Percentiles rank a stretch among this genome's conserved stretches.
Evolutionary conservation across 2,329 filamentous ascomycete species (phyloP).

Genomic region (Hypocrella siamensis): DNA sequence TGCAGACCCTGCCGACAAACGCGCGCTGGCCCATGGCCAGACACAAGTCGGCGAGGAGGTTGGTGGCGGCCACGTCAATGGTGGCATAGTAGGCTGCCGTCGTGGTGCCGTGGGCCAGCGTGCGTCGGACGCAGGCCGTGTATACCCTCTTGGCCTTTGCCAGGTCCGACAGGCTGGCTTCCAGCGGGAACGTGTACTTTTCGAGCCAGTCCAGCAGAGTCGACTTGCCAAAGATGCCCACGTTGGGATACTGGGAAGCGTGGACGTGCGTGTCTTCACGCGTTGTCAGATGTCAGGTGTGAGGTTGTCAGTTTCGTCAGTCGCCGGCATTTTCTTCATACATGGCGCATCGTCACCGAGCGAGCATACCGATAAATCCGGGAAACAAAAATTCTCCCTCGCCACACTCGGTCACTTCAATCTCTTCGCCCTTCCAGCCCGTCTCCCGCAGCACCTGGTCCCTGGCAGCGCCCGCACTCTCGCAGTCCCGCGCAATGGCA

Average conservation of each 20-base stretch:
- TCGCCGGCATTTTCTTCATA: not conserved
- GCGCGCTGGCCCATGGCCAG: conserved; percentile 69
- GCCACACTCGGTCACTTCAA: conserved; percentile 18
- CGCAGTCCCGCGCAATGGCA: conserved; percentile 24
- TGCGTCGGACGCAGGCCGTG: conserved; percentile 59
- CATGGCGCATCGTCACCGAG: not conserved
- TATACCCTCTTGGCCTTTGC: conserved; percentile 57
- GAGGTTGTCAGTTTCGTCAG: too few species aligned
- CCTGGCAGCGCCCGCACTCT: conserved; percentile 13
- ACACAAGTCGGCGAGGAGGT: conserved; percentile 75
- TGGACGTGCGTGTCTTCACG: conserved; percentile 87
- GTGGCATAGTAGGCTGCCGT: conserved; percentile 93
- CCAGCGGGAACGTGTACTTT: conserved; percentile 88
- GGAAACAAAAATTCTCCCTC: conserved; percentile 65
- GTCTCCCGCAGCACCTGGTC: conserved; percentile 22
- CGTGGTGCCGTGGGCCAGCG: conserved; percentile 80
- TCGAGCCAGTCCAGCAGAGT: conserved; percentile 89
- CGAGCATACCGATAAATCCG: conserved; percentile 54
- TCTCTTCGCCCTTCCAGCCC: conserved; percentile 26
- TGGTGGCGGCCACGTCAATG: conserved; percentile 74
- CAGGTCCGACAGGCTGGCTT: conserved; percentile 54
- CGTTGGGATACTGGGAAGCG: conserved; percentile 87
- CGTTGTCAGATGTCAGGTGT: too few species aligned
- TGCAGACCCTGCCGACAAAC: conserved; percentile 86
- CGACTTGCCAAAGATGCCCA: conserved; percentile 82